These are phyloP conservation scores for Tetracentron sinense DNA, from an alignment of 164 flowering plant species.

Conservation along the genomic window DNA sequence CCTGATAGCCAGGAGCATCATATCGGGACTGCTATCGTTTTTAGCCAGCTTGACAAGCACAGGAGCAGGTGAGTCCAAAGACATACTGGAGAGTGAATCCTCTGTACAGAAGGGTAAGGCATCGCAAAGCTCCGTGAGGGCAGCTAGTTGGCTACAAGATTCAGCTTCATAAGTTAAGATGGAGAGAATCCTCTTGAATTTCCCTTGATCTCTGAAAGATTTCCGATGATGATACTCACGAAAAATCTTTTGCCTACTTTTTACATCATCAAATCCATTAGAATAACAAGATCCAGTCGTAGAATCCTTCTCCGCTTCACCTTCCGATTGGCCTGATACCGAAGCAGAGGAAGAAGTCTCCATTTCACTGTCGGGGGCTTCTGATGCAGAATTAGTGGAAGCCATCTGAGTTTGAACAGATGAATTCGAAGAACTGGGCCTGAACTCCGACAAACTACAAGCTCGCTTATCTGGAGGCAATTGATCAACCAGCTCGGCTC, in stretches of 20 bases:
- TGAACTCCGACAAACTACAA: constrained; percentile 58
- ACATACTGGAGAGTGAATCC: constrained; percentile 38
- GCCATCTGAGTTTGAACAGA: constrained; percentile 25
- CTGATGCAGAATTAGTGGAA: constrained; percentile 25
- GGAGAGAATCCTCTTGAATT: constrained; percentile 38
- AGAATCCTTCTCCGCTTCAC: constrained; percentile 55
- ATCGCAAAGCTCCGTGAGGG: constrained; percentile 80
- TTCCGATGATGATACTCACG: constrained; percentile 39
- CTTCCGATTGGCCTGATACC: constrained; percentile 51
- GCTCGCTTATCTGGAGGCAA: constrained; percentile 82
- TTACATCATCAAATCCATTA: constrained; percentile 38
- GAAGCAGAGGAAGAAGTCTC: constrained; percentile 68
- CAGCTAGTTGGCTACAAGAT: constrained; percentile 40
- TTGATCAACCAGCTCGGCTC: constrained; percentile 57
- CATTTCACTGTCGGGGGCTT: constrained; percentile 47
- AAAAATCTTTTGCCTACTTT: constrained; percentile 22
- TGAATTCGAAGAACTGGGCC: constrained; percentile 56
- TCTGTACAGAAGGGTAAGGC: constrained; percentile 62
- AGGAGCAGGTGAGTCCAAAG: constrained; percentile 47
- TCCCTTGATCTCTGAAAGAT: constrained; percentile 41
- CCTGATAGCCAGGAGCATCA: constrained; percentile 70
- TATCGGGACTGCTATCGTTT: constrained; percentile 57
- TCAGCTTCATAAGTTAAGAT: constrained; percentile 44
- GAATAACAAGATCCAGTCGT: constrained; percentile 68
- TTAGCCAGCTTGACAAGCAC: constrained; percentile 59